These are phyloP conservation scores for Ganoderma lingzhi DNA, from an alignment of 1,284 basidiomycete genomes.

Conservation along the genomic window DNA sequence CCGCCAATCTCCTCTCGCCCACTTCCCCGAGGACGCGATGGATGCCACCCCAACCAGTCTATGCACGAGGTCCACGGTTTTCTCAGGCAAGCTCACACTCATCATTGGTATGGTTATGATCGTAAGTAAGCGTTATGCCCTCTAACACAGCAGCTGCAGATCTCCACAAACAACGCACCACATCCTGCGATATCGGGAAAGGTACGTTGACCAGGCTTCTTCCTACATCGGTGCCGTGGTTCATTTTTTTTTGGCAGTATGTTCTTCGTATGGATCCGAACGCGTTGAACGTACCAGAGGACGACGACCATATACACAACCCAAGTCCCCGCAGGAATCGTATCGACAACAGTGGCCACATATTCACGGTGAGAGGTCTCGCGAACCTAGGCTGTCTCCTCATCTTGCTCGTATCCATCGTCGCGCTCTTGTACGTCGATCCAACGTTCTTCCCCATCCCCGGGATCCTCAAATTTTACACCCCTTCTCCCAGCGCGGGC, in stretches of 20 bases:
- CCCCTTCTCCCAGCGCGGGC: background rate
- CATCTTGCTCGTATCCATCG: conserved; percentile 64
- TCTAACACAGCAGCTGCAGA: background rate
- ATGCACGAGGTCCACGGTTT: background rate
- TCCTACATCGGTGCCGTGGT: background rate
- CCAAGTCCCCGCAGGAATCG: conserved; percentile 74
- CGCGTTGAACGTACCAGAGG: conserved; percentile 62
- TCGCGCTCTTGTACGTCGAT: conserved; percentile 76
- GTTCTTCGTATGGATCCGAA: conserved; percentile 73
- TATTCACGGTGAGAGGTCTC: conserved; percentile 80
- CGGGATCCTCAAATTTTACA: background rate
- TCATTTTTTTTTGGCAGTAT: conserved; percentile 66
- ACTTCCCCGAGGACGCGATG: background rate
- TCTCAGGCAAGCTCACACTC: too few species aligned
- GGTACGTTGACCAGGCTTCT: conserved; percentile 28
- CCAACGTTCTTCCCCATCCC: background rate
- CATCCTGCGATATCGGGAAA: conserved; percentile 47
- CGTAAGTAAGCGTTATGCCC: background rate
- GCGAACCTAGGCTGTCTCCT: conserved; percentile 82
- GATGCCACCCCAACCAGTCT: background rate
- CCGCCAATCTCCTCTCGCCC: background rate
- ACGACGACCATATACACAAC: conserved; percentile 78
- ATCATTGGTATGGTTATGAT: background rate
- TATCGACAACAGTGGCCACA: conserved; percentile 45
- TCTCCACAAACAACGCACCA: conserved; percentile 29